Evolutionary conservation across 208 protist species (phyloP).

Genomic region (Trypanosoma vivax): DNA sequence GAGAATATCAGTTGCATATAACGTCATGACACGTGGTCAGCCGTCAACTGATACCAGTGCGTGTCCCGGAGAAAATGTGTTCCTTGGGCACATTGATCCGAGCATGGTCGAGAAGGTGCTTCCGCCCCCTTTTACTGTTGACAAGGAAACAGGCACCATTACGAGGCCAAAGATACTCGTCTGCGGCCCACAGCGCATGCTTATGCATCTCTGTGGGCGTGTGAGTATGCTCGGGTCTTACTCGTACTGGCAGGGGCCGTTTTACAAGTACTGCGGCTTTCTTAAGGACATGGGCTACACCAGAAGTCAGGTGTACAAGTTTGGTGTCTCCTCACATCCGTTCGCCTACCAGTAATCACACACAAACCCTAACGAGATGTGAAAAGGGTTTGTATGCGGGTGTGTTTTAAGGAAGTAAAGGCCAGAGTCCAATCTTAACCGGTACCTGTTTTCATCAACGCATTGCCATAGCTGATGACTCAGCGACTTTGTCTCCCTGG

Average conservation of each 20-base stretch:
- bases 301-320: conserved; percentile 81
- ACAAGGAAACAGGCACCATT: conserved; percentile 16
- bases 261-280: conserved; percentile 71
- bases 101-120: conserved; percentile 26
- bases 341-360: conserved; percentile 53
- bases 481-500: no score
- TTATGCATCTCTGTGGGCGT: conserved; percentile 61
- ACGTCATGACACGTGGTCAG: conserved; percentile 42
- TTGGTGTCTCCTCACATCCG: conserved; percentile 80
- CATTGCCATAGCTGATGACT: no score
- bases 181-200: conserved; percentile 75
- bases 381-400: not conserved
- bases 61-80: conserved; percentile 39
- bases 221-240: conserved; percentile 52
- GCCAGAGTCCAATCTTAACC: not conserved
- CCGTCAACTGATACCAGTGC: conserved; percentile 7
- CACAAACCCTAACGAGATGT: no score
- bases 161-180: conserved; percentile 54
- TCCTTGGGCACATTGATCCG: conserved; percentile 69
- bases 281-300: conserved; percentile 83
- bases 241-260: conserved; percentile 72
- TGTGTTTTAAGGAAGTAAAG: not conserved
- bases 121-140: conserved; percentile 12
- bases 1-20: conserved; percentile 51
- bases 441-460: no score